phyloP scores from a whole-genome alignment of 108 stramenopile genomes.

The Cafeteria roenbergensis region DNA sequence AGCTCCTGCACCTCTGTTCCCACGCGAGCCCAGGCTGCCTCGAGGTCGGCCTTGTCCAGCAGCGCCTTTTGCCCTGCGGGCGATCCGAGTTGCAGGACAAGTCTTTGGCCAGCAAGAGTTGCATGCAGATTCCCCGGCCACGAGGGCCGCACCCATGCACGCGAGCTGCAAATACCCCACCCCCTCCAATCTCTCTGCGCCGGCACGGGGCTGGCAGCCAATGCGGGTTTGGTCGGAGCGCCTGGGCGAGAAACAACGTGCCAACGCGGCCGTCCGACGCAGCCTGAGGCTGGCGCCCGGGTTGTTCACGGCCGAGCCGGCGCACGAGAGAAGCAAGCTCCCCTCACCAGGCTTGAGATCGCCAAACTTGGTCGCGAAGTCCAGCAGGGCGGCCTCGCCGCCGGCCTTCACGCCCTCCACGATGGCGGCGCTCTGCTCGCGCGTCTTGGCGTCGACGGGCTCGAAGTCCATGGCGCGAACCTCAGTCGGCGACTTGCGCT shows the following conservation, averaged over 20 bases:
- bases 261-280: background rate
- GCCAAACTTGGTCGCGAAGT: conserved; percentile 27
- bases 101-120: background rate
- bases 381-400: conserved; percentile 26
- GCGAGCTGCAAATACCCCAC: background rate
- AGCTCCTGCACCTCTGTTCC: conserved; percentile 42
- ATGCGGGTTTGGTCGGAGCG: no score
- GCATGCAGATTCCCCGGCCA: background rate
- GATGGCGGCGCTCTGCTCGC: conserved; percentile 2
- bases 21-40: conserved; percentile 32
- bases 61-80: conserved; percentile 8
- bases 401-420: conserved; percentile 4
- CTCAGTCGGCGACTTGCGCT: conserved; percentile 4
- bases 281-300: background rate
- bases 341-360: conserved; percentile 26
- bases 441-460: conserved; percentile 13
- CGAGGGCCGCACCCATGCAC: background rate
- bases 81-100: background rate
- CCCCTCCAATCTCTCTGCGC: background rate
- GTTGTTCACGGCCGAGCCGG: background rate
- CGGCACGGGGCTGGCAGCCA: no score
- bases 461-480: conserved; percentile 4
- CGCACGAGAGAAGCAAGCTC: background rate
- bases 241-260: background rate
- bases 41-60: conserved; percentile 23